Percentiles rank a stretch among this genome's conserved stretches.
Conservation (phyloP, 495 filamentous ascomycete species). For the Daldinia vernicosa region DNA sequence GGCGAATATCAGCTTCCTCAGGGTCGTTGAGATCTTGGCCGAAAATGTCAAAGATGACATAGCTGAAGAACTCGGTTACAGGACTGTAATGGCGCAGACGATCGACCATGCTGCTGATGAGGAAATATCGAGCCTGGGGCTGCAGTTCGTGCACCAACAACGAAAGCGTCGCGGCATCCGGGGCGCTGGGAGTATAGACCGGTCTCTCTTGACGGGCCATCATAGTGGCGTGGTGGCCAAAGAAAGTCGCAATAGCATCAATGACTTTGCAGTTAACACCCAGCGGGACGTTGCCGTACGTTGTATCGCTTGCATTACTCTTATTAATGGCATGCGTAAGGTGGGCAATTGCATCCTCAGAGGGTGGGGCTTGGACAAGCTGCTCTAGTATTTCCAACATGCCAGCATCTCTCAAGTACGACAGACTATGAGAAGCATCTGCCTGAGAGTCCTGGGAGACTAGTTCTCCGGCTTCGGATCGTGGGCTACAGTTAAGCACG, state of each 20-base stretch:
- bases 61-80: conserved; percentile 92
- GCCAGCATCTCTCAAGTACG: conserved; percentile 66
- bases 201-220: conserved; percentile 53
- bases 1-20: conserved; percentile 81
- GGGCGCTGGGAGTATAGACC: conserved; percentile 72
- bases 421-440: conserved; percentile 42
- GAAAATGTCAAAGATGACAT: conserved; percentile 87
- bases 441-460: conserved; percentile 30
- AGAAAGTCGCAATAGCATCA: conserved; percentile 82
- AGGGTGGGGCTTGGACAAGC: conserved; percentile 66
- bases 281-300: conserved; percentile 69
- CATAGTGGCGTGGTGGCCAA: conserved; percentile 75
- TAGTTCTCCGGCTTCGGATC: conserved; percentile 75
- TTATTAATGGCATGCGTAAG: conserved; percentile 73
- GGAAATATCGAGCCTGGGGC: conserved; percentile 83
- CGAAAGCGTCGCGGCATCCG: conserved; percentile 78
- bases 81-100: conserved; percentile 90
- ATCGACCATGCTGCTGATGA: conserved; percentile 85
- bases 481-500: conserved; percentile 83
- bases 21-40: conserved; percentile 78
- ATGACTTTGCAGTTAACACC: conserved; percentile 75
- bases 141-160: conserved; percentile 75
- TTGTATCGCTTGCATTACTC: conserved; percentile 61
- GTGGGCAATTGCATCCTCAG: conserved; percentile 73
- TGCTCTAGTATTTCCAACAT: conserved; percentile 75